A percentile compares a stretch with the other conserved stretches of the same genome.
These are phyloP conservation scores for Boletales sp. DNA, from an alignment of 768 basidiomycete genomes.

Conservation along the genomic window DNA sequence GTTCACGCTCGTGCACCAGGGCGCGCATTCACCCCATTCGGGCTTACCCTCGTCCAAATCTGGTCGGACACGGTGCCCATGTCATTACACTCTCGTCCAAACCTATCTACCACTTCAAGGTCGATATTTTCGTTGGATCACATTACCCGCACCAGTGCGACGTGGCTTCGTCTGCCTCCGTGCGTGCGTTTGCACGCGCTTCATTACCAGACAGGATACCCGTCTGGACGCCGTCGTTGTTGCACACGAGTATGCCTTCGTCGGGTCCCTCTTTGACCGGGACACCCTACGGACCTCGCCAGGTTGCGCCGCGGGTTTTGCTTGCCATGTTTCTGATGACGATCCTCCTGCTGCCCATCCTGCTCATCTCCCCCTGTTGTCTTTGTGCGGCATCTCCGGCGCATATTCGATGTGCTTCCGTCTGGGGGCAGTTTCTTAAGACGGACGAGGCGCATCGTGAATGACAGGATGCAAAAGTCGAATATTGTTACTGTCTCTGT, in stretches of 20 bases:
- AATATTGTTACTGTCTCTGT: slow-evolving; percentile 76
- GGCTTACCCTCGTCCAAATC: slow-evolving; percentile 60
- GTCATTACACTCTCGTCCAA: slow-evolving; percentile 69
- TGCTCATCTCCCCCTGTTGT: slow-evolving; percentile 85
- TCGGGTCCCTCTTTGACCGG: slow-evolving; percentile 45
- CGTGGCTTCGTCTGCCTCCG: slow-evolving; percentile 58
- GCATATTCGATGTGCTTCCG: slow-evolving; percentile 79
- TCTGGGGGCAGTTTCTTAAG: slow-evolving; percentile 50
- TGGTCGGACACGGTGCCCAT: slow-evolving; percentile 76
- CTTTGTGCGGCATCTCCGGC: slow-evolving; percentile 90
- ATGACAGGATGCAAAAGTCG: slow-evolving; percentile 48
- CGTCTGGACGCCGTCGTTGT: slow-evolving; percentile 76
- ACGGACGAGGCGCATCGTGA: slow-evolving; percentile 37
- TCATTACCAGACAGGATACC: slow-evolving; percentile 61
- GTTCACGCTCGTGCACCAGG: slow-evolving; percentile 23
- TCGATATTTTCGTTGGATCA: slow-evolving; percentile 61
- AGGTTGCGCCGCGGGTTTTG: slow-evolving; percentile 45
- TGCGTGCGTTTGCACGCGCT: slow-evolving; percentile 68
- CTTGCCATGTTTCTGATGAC: slow-evolving; percentile 75
- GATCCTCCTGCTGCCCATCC: slow-evolving; percentile 73
- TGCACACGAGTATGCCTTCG: slow-evolving; percentile 69
- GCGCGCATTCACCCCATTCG: slow-evolving; percentile 76
- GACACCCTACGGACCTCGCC: slow-evolving; percentile 29
- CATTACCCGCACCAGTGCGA: slow-evolving; percentile 82
- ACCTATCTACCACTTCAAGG: slow-evolving; percentile 44